Evolutionary conservation across 306 rosid genomes (phyloP).

Genomic region (Prunus campanulata): DNA sequence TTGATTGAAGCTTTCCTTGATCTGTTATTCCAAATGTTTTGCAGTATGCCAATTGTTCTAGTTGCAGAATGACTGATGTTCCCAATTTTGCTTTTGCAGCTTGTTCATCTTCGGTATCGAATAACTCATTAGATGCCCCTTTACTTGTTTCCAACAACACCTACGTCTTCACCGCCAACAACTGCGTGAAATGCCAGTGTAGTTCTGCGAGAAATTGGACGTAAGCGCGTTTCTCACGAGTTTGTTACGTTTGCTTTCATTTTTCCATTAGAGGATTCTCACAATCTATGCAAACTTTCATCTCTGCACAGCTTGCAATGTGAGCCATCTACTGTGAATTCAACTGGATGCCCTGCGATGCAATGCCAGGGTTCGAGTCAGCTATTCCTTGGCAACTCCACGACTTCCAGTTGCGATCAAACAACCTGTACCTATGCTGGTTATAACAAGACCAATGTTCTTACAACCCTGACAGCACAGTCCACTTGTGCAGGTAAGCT

Average conservation of each 20-base stretch:
- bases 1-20: background rate
- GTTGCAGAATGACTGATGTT: background rate
- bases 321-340: constrained; percentile 40
- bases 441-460: constrained; percentile 34
- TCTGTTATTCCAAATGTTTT: background rate
- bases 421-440: constrained; percentile 66
- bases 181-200: constrained; percentile 71
- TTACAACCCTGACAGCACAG: constrained; percentile 18
- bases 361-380: constrained; percentile 32
- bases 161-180: constrained; percentile 51
- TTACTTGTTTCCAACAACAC: constrained; percentile 54
- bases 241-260: background rate
- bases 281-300: background rate
- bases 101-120: constrained; percentile 50
- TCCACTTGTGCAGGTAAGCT: constrained; percentile 64
- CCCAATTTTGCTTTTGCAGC: constrained; percentile 34
- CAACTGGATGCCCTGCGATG: constrained; percentile 47
- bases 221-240: constrained; percentile 36
- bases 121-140: constrained; percentile 48
- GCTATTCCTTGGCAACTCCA: constrained; percentile 38
- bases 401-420: constrained; percentile 37
- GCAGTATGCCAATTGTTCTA: background rate
- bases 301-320: constrained; percentile 51
- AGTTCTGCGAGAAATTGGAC: constrained; percentile 29
- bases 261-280: background rate